Evolutionary conservation across 1,284 basidiomycete genomes (phyloP).

Genomic region (Amylostereum chailletii): DNA sequence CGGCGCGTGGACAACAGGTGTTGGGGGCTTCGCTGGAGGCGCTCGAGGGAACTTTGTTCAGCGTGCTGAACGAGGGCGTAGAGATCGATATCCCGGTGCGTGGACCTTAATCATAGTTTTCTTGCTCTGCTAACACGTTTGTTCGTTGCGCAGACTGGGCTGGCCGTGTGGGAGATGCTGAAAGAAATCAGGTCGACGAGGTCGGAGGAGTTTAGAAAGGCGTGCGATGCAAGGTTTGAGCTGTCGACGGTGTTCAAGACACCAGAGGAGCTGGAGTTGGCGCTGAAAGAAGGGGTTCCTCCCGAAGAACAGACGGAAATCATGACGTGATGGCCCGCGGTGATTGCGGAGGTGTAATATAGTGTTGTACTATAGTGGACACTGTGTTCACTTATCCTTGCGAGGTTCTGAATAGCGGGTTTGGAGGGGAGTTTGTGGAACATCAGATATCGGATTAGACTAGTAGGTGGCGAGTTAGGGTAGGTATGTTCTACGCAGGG

Average conservation of each 20-base stretch:
- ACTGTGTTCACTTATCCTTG: too few species aligned
- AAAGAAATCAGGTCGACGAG: slow-evolving; percentile 38
- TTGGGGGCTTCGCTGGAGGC: slow-evolving; percentile 44
- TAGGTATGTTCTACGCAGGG: too few species aligned
- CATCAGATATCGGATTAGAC: too few species aligned
- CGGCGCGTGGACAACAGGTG: slow-evolving; percentile 42
- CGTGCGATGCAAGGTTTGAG: slow-evolving; percentile 43
- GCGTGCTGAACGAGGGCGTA: slow-evolving; percentile 35
- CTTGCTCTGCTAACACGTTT: neutral
- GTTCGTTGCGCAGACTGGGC: slow-evolving; percentile 31
- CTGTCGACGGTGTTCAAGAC: slow-evolving; percentile 60
- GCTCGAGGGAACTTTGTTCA: slow-evolving; percentile 53
- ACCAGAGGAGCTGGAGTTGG: slow-evolving; percentile 31
- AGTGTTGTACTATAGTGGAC: too few species aligned
- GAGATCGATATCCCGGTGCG: slow-evolving; percentile 44
- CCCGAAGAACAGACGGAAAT: slow-evolving; percentile 3
- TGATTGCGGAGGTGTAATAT: too few species aligned
- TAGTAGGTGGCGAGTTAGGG: too few species aligned
- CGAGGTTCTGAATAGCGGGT: too few species aligned
- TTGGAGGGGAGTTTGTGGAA: too few species aligned
- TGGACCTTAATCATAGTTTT: neutral
- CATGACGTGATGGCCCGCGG: neutral
- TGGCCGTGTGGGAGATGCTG: slow-evolving; percentile 39
- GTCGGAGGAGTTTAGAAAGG: slow-evolving; percentile 47
- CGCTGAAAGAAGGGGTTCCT: slow-evolving; percentile 16